These are phyloP conservation scores for Trichodelitschia bisporula DNA, from an alignment of 495 filamentous ascomycete species.

Conservation along the genomic window DNA sequence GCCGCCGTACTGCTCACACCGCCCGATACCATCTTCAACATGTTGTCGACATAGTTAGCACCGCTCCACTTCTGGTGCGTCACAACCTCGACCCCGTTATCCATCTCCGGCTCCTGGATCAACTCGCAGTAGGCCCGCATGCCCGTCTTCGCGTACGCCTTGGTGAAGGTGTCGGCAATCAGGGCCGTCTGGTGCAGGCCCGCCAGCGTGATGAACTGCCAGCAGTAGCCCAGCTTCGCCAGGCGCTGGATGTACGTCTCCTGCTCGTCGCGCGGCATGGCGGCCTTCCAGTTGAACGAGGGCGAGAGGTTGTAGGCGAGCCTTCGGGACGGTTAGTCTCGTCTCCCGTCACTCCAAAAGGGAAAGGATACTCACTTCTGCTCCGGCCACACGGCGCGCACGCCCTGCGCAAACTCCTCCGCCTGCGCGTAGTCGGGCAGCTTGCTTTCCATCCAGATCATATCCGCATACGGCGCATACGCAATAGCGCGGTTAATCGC, in stretches of 20 bases:
- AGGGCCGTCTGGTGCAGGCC: conserved; percentile 88
- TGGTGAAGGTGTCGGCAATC: conserved; percentile 67
- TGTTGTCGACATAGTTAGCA: conserved; percentile 76
- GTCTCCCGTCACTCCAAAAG: background rate
- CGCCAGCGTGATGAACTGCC: conserved; percentile 99
- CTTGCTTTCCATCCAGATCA: conserved; percentile 99
- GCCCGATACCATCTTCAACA: conserved; percentile 92
- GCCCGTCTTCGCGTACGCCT: conserved; percentile 53
- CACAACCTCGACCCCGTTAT: conserved; percentile 68
- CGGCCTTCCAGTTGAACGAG: conserved; percentile 98
- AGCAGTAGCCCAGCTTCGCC: conserved; percentile 75
- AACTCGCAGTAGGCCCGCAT: conserved; percentile 96
- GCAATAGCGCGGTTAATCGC: conserved; percentile 78
- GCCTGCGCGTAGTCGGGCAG: conserved; percentile 82
- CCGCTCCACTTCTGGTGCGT: conserved; percentile 98
- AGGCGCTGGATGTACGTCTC: conserved; percentile 92
- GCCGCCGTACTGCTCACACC: conserved; percentile 77
- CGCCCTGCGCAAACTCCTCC: conserved; percentile 79
- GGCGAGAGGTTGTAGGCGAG: conserved; percentile 94
- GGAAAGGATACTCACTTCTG: conserved; percentile 51
- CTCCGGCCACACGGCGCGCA: conserved; percentile 86
- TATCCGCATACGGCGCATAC: conserved; percentile 81
- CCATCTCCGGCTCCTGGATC: conserved; percentile 95
- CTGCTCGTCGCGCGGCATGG: conserved; percentile 82
- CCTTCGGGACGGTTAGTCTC: conserved; percentile 19